Conservation (phyloP, 495 filamentous ascomycete species). For the Aspergillus sclerotioniger region DNA sequence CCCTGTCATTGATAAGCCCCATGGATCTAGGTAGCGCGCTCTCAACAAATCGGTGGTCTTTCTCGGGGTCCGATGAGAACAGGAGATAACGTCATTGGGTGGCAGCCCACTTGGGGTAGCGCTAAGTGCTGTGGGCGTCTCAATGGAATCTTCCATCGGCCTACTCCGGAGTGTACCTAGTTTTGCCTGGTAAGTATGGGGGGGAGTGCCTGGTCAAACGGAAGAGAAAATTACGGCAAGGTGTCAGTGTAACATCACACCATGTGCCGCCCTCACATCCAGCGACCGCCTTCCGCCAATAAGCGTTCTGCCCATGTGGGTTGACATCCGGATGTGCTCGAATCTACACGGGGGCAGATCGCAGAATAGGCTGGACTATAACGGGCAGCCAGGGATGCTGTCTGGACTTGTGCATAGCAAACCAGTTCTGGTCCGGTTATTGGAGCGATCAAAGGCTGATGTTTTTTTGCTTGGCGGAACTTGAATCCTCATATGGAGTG, state of each 20-base stretch:
- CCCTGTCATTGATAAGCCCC: not conserved
- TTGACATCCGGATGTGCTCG: not conserved
- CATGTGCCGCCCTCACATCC: slow-evolving; percentile 4
- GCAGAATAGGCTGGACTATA: not conserved
- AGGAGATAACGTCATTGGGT: not conserved
- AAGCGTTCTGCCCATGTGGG: not conserved
- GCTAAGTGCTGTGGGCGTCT: not conserved
- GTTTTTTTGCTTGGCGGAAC: too few species aligned
- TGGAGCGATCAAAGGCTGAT: too few species aligned
- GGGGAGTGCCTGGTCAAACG: not conserved
- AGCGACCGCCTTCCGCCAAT: slow-evolving; percentile 1
- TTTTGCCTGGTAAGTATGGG: not conserved
- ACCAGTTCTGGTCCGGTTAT: too few species aligned
- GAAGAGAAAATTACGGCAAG: not conserved
- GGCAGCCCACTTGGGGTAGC: not conserved
- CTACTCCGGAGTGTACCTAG: not conserved
- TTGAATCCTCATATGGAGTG: too few species aligned
- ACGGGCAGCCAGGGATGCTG: not conserved
- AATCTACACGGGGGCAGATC: not conserved
- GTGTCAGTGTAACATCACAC: slow-evolving; percentile 1
- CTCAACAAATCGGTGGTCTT: not conserved
- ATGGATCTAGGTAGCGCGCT: not conserved
- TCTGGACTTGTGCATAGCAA: not conserved
- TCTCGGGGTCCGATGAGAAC: not conserved
- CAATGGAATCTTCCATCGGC: not conserved